Conservation (phyloP, 306 rosid genomes). For the Prinsepia uniflora region DNA sequence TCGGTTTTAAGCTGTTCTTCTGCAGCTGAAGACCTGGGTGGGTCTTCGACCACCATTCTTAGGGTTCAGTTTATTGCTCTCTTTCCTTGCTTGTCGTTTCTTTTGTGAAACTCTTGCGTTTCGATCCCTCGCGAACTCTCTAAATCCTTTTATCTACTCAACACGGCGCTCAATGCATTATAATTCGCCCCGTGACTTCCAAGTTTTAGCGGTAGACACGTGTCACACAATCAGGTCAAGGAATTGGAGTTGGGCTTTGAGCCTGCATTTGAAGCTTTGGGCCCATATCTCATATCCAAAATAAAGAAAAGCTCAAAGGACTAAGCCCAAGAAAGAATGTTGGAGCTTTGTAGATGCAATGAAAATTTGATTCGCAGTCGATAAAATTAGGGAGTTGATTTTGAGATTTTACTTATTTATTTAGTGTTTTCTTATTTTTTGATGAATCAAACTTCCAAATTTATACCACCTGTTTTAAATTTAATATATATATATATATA, state of each 20-base stretch:
- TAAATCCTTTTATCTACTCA: too few species aligned
- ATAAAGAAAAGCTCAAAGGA: background rate
- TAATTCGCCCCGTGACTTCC: background rate
- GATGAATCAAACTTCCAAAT: too few species aligned
- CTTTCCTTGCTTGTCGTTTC: background rate
- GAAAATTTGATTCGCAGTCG: too few species aligned
- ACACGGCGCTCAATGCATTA: background rate
- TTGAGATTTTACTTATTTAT: too few species aligned
- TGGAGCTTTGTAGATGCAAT: too few species aligned
- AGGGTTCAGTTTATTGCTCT: background rate
- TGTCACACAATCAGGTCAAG: background rate
- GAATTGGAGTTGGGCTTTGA: background rate
- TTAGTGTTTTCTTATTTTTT: too few species aligned
- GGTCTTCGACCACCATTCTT: slow-evolving; percentile 59
- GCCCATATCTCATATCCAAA: background rate
- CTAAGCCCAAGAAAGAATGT: background rate
- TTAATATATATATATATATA: too few species aligned
- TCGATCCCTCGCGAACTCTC: background rate
- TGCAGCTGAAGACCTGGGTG: slow-evolving; percentile 33
- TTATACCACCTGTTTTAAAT: too few species aligned
- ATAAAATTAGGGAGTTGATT: too few species aligned
- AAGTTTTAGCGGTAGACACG: background rate
- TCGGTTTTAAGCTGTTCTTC: slow-evolving; percentile 34
- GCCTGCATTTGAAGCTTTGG: background rate
- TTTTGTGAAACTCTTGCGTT: background rate